Percentiles rank a stretch among this genome's conserved stretches.
Conservation (phyloP, 495 filamentous ascomycete genomes). For the Aspergillus biplanus region DNA sequence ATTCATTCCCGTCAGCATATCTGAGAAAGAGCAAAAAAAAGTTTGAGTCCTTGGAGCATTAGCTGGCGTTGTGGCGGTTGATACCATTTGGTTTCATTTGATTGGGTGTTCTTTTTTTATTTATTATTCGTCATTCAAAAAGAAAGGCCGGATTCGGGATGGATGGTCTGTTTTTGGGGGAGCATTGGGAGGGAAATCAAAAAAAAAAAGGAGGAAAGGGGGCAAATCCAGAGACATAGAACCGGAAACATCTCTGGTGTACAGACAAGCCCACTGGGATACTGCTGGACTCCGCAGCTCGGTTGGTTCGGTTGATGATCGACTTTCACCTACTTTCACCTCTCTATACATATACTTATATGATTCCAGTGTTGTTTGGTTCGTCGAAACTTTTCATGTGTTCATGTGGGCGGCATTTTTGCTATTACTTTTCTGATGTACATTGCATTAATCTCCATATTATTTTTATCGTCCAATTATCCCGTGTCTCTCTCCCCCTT, state of each 20-base stretch:
- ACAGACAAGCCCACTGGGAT: slow-evolving; percentile 9
- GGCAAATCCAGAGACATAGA: neutral
- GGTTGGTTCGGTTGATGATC: slow-evolving; percentile 10
- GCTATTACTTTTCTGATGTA: slow-evolving; percentile 1
- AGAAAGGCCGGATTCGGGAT: slow-evolving; percentile 12
- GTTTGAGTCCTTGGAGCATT: slow-evolving; percentile 29
- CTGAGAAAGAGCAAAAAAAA: slow-evolving; percentile 27
- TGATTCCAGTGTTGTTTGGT: slow-evolving; percentile 9
- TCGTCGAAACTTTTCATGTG: neutral
- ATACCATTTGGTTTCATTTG: slow-evolving; percentile 33
- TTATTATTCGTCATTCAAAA: slow-evolving; percentile 10
- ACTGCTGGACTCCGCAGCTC: slow-evolving; percentile 21
- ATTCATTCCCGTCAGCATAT: slow-evolving; percentile 19
- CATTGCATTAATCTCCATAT: slow-evolving; percentile 1
- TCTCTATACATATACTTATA: slow-evolving; percentile 1
- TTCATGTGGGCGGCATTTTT: neutral
- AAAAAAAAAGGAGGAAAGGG: neutral
- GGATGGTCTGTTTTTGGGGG: slow-evolving; percentile 10
- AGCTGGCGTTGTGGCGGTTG: slow-evolving; percentile 31
- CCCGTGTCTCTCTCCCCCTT: neutral
- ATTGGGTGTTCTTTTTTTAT: slow-evolving; percentile 18
- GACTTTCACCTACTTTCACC: slow-evolving; percentile 21
- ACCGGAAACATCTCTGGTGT: slow-evolving; percentile 10
- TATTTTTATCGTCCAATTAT: neutral
- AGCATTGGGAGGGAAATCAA: neutral